phyloP scores from a whole-genome alignment of 192 early-diverging fungal genomes.

The Backusella luteola region DNA sequence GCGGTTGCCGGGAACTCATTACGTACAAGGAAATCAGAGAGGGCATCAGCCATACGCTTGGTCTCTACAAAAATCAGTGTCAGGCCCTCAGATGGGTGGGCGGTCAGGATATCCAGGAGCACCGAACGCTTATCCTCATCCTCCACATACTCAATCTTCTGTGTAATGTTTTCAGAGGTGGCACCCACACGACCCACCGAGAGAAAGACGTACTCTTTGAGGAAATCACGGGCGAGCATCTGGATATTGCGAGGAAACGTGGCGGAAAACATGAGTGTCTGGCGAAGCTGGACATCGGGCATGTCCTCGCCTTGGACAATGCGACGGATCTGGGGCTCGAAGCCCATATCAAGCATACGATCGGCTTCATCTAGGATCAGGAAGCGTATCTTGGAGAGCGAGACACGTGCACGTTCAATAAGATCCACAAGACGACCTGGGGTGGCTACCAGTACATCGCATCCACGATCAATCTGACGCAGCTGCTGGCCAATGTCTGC shows the following conservation, averaged over 20 bases:
- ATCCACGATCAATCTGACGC: slow-evolving; percentile 87
- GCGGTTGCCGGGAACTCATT: slow-evolving; percentile 87
- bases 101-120: slow-evolving; percentile 78
- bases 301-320: slow-evolving; percentile 81
- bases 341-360: slow-evolving; percentile 95
- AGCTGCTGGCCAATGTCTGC: slow-evolving; percentile 88
- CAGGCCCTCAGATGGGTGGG: slow-evolving; percentile 52
- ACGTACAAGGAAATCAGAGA: slow-evolving; percentile 76
- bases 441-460: slow-evolving; percentile 91
- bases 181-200: slow-evolving; percentile 93
- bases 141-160: slow-evolving; percentile 90
- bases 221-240: slow-evolving; percentile 82
- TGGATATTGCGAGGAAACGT: slow-evolving; percentile 92
- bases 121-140: slow-evolving; percentile 91
- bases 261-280: slow-evolving; percentile 94
- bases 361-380: slow-evolving; percentile 96
- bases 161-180: slow-evolving; percentile 94
- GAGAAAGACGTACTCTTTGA: slow-evolving; percentile 81
- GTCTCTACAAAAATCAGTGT: slow-evolving; percentile 98
- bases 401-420: slow-evolving; percentile 76
- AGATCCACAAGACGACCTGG: slow-evolving; percentile 96
- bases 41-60: slow-evolving; percentile 89
- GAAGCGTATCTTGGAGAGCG: slow-evolving; percentile 77
- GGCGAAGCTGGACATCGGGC: slow-evolving; percentile 76
- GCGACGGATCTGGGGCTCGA: slow-evolving; percentile 88